Evolutionary conservation across 176 grass and related monocot genomes (phyloP), one percentile per base, ranked within the genome.

Genomic region (Areca catechu): DNA sequence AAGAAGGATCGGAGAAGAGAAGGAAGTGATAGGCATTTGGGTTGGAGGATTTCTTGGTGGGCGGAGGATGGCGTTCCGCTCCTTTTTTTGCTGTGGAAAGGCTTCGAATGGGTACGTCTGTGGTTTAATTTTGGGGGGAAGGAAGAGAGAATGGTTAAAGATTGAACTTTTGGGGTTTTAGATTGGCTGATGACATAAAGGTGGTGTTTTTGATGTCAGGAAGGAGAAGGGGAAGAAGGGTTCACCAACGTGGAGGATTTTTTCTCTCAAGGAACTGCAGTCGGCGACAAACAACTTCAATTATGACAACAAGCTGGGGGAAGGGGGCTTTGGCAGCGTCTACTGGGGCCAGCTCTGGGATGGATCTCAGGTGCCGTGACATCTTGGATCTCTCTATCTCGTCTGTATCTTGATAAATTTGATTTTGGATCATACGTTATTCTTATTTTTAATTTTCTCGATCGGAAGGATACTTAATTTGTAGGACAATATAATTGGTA

Each of bases 291-390:
- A 88, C 20, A 94, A 68, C 69, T 94, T 94, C 68, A 88, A 94
- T 64, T 94, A 88, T 19, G 89, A 94, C 19, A 94, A 94, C 80
- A 88, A 84, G 72, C 80, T 94, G 22, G 84, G 89, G 54, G 89
- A 88, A 78, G 84, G 83, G 15, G 68, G 78, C 1, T 62, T 84
- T 30, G 84, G 84, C 3, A 84, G 80, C 50, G 84, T 94, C 21
- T 94, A 94, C 58, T 94, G 89, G 89, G 89, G 84, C 48, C 84
- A 88, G 74, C 73, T 94, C 20, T 94, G 89, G 89, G 84, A 94
- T 73, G 84, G 80, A 18, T 83, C 80, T 81, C 89, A 88, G 89
- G 89, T 94, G 34, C 34, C 34, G 1, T 43, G 34, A 43, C 34
- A 3, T 43, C 34, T 43, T 43, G 34, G 34, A 43, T 43, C 34